phyloP scores from a whole-genome alignment of 2,329 filamentous ascomycete genomes.

The Phyllosticta capitalensis region DNA sequence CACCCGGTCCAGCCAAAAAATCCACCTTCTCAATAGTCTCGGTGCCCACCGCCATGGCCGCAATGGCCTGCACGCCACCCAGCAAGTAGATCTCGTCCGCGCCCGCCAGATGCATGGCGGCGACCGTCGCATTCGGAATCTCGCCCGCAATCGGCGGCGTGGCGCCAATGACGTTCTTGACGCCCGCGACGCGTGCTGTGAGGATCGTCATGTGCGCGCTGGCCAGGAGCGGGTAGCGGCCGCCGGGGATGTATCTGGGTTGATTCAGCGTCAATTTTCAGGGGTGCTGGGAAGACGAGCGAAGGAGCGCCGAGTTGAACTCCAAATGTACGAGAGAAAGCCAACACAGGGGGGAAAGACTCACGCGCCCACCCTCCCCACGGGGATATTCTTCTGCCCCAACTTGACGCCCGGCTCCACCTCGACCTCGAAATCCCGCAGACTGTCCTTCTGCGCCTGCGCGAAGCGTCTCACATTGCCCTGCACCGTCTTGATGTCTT shows the following conservation, averaged over 20 bases:
- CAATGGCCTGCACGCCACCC: slow-evolving; percentile 44
- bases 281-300: background rate
- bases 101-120: slow-evolving; percentile 41
- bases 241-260: slow-evolving; percentile 39
- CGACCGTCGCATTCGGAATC: slow-evolving; percentile 41
- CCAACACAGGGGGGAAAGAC: slow-evolving; percentile 3
- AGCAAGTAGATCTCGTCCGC: slow-evolving; percentile 44
- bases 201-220: slow-evolving; percentile 48
- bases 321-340: background rate
- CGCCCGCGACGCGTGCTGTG: slow-evolving; percentile 46
- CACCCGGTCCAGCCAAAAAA: background rate
- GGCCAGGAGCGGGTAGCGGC: slow-evolving; percentile 44
- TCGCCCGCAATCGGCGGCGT: slow-evolving; percentile 43
- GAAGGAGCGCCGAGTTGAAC: too few species aligned
- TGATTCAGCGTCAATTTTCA: background rate
- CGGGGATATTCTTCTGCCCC: slow-evolving; percentile 43
- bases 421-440: slow-evolving; percentile 41
- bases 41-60: slow-evolving; percentile 44
- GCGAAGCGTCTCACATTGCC: slow-evolving; percentile 42
- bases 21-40: slow-evolving; percentile 31
- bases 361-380: slow-evolving; percentile 37
- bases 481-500: slow-evolving; percentile 45
- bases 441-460: slow-evolving; percentile 34
- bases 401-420: slow-evolving; percentile 34
- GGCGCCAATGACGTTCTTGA: slow-evolving; percentile 41